Conservation (phyloP, 768 basidiomycete genomes). For the Dioszegia aurantiaca region DNA sequence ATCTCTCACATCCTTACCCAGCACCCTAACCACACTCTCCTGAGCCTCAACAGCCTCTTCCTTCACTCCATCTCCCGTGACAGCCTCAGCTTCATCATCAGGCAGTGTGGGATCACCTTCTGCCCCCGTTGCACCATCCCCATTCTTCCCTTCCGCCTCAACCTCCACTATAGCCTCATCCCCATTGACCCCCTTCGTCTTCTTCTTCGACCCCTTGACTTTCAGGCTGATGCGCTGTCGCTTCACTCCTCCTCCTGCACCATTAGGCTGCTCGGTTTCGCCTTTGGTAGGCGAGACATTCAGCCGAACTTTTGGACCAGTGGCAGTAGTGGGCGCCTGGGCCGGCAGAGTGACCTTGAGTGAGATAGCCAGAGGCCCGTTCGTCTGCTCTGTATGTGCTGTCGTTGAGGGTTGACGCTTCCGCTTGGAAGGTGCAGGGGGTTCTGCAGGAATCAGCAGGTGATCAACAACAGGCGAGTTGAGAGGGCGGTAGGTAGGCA, state of each 20-base stretch:
- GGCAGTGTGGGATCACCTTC: background rate
- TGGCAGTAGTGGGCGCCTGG: background rate
- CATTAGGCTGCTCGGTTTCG: background rate
- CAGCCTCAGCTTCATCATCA: background rate
- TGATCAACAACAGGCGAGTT: no score
- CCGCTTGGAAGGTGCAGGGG: background rate
- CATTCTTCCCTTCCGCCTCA: background rate
- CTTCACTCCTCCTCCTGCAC: conserved; percentile 1
- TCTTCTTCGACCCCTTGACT: conserved; percentile 9
- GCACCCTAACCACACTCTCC: conserved; percentile 7
- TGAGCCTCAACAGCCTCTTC: conserved; percentile 4
- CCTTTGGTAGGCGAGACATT: conserved; percentile 10
- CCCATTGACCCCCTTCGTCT: background rate
- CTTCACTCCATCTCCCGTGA: background rate
- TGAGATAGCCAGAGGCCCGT: background rate
- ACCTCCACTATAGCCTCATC: background rate
- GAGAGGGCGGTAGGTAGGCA: no score
- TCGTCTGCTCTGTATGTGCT: background rate
- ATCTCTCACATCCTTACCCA: conserved; percentile 23
- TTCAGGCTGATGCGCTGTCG: conserved; percentile 16
- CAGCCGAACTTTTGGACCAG: conserved; percentile 1
- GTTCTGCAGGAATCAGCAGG: background rate
- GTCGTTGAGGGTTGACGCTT: conserved; percentile 12
- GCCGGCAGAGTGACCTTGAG: conserved; percentile 14
- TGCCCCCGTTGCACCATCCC: conserved; percentile 4